phyloP scores from a whole-genome alignment of 768 basidiomycete species.

The Lenzites betulinus region DNA sequence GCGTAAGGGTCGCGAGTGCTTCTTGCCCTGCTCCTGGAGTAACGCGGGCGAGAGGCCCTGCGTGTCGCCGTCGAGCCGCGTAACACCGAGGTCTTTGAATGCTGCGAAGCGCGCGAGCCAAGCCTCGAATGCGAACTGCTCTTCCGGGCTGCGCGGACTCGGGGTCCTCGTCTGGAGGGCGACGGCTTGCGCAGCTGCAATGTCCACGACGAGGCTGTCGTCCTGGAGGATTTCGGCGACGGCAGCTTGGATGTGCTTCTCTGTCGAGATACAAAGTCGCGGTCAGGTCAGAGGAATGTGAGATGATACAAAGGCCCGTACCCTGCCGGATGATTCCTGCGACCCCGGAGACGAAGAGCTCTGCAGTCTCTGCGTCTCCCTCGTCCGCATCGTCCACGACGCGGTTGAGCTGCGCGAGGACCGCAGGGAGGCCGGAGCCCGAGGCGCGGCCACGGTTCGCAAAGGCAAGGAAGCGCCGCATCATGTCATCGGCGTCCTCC shows the following conservation, averaged over 20 bases:
- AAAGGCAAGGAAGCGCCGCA: constrained; percentile 7
- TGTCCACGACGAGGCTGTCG: no score
- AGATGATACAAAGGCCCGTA: background rate
- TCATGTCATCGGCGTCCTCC: background rate
- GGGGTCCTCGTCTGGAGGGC: no score
- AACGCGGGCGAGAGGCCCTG: background rate
- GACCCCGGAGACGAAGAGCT: background rate
- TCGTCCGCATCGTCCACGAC: background rate
- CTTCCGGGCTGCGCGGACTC: background rate
- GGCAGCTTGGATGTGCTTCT: background rate
- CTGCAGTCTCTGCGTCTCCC: background rate
- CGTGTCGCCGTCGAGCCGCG: background rate
- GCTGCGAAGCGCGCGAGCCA: background rate
- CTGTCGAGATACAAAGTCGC: background rate
- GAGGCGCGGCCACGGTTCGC: constrained; percentile 9
- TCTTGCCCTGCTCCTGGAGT: background rate
- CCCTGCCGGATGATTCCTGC: background rate
- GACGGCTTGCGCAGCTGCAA: no score
- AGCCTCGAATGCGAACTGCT: background rate
- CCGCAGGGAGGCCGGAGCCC: constrained; percentile 1
- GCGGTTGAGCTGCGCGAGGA: background rate
- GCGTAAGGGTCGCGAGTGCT: background rate
- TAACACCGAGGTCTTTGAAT: background rate
- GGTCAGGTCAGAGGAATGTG: background rate
- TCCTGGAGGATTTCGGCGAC: background rate